Percentiles rank a stretch among this genome's conserved stretches.
Conservation (phyloP, 768 basidiomycete species). For the Amanita brunnescens region DNA sequence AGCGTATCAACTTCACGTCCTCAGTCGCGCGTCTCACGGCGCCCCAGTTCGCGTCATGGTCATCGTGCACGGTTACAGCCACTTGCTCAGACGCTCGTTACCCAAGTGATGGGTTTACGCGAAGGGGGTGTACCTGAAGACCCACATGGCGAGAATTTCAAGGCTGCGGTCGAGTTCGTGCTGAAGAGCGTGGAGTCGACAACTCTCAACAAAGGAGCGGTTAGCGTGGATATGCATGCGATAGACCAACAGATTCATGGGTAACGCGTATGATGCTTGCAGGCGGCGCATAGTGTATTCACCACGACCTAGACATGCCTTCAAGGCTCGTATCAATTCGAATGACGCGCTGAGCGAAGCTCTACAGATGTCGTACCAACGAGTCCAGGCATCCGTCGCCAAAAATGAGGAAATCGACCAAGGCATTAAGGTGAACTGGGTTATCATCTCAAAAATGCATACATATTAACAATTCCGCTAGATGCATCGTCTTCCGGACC, state of each 20-base stretch:
- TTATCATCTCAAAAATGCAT: neutral
- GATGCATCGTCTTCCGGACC: slow-evolving; percentile 56
- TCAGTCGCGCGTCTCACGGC: slow-evolving; percentile 36
- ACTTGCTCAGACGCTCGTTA: slow-evolving; percentile 43
- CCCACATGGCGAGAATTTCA: slow-evolving; percentile 29
- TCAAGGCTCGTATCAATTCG: slow-evolving; percentile 66
- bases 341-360: slow-evolving; percentile 54
- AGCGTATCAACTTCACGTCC: slow-evolving; percentile 23
- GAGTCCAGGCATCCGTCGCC: slow-evolving; percentile 41
- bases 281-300: slow-evolving; percentile 1
- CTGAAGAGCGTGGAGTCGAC: slow-evolving; percentile 52
- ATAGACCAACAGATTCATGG: slow-evolving; percentile 52
- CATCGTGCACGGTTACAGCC: slow-evolving; percentile 44
- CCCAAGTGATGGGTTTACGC: slow-evolving; percentile 43
- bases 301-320: slow-evolving; percentile 34
- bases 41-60: slow-evolving; percentile 7
- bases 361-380: slow-evolving; percentile 41
- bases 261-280: slow-evolving; percentile 28
- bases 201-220: slow-evolving; percentile 44
- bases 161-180: slow-evolving; percentile 44
- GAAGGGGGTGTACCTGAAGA: slow-evolving; percentile 32
- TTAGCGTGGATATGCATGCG: slow-evolving; percentile 43
- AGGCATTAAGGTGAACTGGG: slow-evolving; percentile 44
- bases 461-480: slow-evolving; percentile 18
- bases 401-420: slow-evolving; percentile 54